Base-by-base conservation (phyloP, 2,329 filamentous ascomycete genomes). In the Trichophyton mentagrophytes region DNA sequence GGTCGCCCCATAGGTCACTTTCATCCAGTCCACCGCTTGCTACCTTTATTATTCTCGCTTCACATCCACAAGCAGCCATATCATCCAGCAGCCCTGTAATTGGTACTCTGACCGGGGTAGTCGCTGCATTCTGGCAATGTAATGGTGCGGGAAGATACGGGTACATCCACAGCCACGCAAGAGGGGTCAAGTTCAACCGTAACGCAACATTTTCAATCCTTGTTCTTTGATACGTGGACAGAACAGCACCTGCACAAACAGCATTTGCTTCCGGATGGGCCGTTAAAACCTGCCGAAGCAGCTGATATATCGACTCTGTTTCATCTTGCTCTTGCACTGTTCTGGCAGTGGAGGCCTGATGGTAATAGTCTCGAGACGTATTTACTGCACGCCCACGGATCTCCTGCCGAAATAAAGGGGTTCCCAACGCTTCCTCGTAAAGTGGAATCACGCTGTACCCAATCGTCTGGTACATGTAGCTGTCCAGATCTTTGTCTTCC, bases 391-490 rank as follows among this genome's bases (percentile, higher is more conserved):
- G 77, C 46, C 92, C 93, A 1, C 73, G 70, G 66, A 97, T 96
- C 59, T 84, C 78, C 66, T 86, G 83, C 20, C 93, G 85, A 73
- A 93, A 96, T 1, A 99, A 79, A 25, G 92, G 92, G 38, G 97
- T 79, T 0, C 81, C 84, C 1, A 96, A 85, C 38, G 89, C 90
- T 56, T 82, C 74, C 63, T 86, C 85, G 71, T 96, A 97, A 15
- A 96, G 80, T 1, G 91, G 90, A 61, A 97, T 86, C 17, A 96
- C 78, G 61, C 84, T 81, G 74, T 97, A 90, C 11, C 93, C 93
- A 63, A 96, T 89, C 2, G 93, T 99, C 78, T 99, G 93, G 78
- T 97, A 99, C 93, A 99, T 99, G 84, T 93, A 97, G 77, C 91
- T 96, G 74, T 99, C 90, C 67, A 95, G 80, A 72, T 97, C 89